phyloP scores from a whole-genome alignment of 2,329 filamentous ascomycete genomes.

The Pseudogymnoascus sp. region DNA sequence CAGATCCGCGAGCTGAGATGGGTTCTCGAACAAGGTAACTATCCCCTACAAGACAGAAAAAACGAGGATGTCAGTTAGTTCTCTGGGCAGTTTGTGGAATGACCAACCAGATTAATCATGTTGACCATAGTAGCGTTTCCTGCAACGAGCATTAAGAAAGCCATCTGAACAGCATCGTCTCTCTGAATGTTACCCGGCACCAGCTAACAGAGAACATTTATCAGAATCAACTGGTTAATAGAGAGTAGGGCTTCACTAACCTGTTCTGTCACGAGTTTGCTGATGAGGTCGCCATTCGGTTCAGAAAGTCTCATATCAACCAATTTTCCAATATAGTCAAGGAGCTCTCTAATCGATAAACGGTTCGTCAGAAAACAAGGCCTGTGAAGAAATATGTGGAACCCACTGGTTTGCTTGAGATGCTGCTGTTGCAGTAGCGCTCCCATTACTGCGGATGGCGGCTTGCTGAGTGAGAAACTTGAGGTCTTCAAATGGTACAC shows the following conservation, averaged over 20 bases:
- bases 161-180: constrained; percentile 33
- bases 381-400: neutral
- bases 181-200: constrained; percentile 26
- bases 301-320: constrained; percentile 33
- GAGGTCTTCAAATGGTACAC: constrained; percentile 39
- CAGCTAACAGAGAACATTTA: constrained; percentile 22
- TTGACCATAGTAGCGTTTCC: constrained; percentile 45
- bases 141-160: constrained; percentile 41
- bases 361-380: neutral
- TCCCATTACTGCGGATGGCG: constrained; percentile 39
- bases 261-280: constrained; percentile 27
- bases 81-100: neutral
- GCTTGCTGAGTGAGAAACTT: constrained; percentile 39
- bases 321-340: constrained; percentile 36
- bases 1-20: constrained; percentile 34
- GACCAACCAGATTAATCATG: constrained; percentile 39
- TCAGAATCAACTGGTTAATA: neutral
- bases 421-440: constrained; percentile 38
- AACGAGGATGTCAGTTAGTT: neutral
- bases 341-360: constrained; percentile 29
- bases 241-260: neutral
- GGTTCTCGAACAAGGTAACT: constrained; percentile 36
- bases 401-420: constrained; percentile 35
- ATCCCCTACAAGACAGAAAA: constrained; percentile 29
- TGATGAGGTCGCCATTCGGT: constrained; percentile 39